These are phyloP conservation scores for Cucurbita pepo DNA, from an alignment of 306 rosid genomes.

Conservation along the genomic window DNA sequence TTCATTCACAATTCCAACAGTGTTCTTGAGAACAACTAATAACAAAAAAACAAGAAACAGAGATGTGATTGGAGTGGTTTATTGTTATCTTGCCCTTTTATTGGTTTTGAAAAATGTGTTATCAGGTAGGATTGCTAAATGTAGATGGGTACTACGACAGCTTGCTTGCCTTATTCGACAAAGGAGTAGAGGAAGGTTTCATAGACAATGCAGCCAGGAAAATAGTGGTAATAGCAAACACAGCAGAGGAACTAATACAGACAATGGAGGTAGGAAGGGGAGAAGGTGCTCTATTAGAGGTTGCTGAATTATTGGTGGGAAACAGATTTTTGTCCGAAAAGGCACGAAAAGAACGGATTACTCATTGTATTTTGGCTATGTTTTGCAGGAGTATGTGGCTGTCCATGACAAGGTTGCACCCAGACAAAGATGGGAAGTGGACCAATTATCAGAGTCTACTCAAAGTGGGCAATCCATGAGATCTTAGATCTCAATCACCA, in stretches of 20 bases:
- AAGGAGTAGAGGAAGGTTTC: slow-evolving; percentile 64
- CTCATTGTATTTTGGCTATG: neutral
- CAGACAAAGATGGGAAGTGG: slow-evolving; percentile 40
- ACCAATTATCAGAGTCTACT: slow-evolving; percentile 25
- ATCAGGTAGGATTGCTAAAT: slow-evolving; percentile 56
- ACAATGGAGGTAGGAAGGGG: slow-evolving; percentile 40
- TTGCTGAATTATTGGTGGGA: slow-evolving; percentile 18
- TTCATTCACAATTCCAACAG: neutral
- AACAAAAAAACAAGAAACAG: neutral
- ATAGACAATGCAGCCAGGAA: slow-evolving; percentile 41
- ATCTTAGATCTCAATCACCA: slow-evolving; percentile 24
- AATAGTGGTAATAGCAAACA: slow-evolving; percentile 42
- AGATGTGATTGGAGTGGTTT: neutral
- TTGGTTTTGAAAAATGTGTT: neutral
- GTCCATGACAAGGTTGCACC: slow-evolving; percentile 41
- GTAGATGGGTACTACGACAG: slow-evolving; percentile 53
- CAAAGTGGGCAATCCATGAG: slow-evolving; percentile 19
- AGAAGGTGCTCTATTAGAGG: neutral
- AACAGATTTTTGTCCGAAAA: slow-evolving; percentile 8
- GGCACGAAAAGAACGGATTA: neutral
- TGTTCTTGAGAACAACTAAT: neutral
- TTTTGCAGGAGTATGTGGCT: slow-evolving; percentile 36
- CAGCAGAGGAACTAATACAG: slow-evolving; percentile 33
- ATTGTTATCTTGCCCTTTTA: neutral
- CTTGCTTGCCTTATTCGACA: slow-evolving; percentile 44